Percentiles rank a stretch among this genome's conserved stretches.
Conservation (phyloP, 225 moss, liverwort and hornwort genomes). For the Ulota crispa region DNA sequence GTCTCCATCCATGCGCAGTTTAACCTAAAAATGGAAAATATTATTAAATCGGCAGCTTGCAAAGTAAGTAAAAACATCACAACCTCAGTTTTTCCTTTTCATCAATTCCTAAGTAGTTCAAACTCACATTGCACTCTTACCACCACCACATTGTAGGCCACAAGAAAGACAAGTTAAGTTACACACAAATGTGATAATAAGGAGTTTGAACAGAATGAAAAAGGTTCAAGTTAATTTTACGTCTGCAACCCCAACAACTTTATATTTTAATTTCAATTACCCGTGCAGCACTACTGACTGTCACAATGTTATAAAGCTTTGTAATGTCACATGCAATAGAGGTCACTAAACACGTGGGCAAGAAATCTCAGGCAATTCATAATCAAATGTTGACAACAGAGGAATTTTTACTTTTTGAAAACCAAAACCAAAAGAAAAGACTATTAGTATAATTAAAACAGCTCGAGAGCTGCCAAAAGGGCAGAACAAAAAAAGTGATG, state of each 20-base stretch:
- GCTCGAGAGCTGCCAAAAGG: background rate
- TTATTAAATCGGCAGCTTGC: background rate
- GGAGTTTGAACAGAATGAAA: background rate
- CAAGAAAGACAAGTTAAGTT: background rate
- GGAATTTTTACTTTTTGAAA: background rate
- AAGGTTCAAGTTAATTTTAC: background rate
- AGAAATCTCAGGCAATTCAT: background rate
- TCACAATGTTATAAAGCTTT: background rate
- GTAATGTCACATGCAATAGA: background rate
- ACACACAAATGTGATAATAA: background rate
- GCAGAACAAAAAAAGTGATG: background rate
- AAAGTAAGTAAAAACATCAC: background rate
- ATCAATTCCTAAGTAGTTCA: background rate
- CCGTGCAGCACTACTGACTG: background rate
- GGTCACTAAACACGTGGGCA: background rate
- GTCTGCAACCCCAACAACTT: background rate
- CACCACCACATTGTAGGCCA: background rate
- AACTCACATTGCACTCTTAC: background rate
- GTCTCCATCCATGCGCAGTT: slow-evolving; percentile 77
- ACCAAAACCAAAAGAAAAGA: background rate
- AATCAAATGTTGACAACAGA: background rate
- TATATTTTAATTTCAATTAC: too few relatives aligned
- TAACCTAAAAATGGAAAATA: slow-evolving; percentile 33
- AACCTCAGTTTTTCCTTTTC: background rate
- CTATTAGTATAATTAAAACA: background rate